These are phyloP conservation scores for Leptosphaerulina australis DNA, from an alignment of 2,329 filamentous ascomycete genomes.

Conservation along the genomic window DNA sequence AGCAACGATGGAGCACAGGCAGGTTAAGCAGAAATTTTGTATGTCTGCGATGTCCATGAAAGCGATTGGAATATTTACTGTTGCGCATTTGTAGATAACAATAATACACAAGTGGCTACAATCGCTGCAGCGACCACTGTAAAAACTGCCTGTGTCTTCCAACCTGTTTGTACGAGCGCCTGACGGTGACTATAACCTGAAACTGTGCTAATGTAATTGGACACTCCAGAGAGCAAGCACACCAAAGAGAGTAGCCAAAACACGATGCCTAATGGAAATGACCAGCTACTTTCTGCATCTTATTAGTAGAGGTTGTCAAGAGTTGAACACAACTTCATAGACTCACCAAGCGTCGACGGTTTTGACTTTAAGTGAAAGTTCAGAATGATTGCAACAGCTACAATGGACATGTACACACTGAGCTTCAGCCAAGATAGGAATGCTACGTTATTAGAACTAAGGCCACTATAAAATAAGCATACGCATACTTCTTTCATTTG, in stretches of 20 bases:
- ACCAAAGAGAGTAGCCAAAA: constrained; percentile 84
- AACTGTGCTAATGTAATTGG: constrained; percentile 85
- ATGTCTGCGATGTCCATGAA: constrained; percentile 12
- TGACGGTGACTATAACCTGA: constrained; percentile 78
- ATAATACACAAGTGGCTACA: constrained; percentile 50
- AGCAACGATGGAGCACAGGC: background rate
- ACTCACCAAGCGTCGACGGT: constrained; percentile 54
- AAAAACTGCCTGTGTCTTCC: constrained; percentile 83
- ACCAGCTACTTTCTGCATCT: constrained; percentile 72
- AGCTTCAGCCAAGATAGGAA: constrained; percentile 93
- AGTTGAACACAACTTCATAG: background rate
- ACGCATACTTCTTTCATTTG: constrained; percentile 70
- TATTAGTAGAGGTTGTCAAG: constrained; percentile 7
- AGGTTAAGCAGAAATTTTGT: background rate
- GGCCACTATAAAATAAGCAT: background rate
- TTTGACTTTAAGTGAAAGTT: constrained; percentile 86
- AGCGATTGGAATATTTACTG: constrained; percentile 14
- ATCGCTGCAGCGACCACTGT: constrained; percentile 50
- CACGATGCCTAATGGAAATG: constrained; percentile 80
- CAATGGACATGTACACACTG: constrained; percentile 87
- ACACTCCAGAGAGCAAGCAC: constrained; percentile 77
- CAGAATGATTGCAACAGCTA: constrained; percentile 86
- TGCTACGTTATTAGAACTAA: constrained; percentile 44
- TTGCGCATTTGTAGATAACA: constrained; percentile 49
- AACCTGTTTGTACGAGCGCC: constrained; percentile 90